Evolutionary conservation across 2,329 filamentous ascomycete genomes (phyloP), one percentile per base, ranked within the genome.

Genomic region (Rhynchosporium agropyri): DNA sequence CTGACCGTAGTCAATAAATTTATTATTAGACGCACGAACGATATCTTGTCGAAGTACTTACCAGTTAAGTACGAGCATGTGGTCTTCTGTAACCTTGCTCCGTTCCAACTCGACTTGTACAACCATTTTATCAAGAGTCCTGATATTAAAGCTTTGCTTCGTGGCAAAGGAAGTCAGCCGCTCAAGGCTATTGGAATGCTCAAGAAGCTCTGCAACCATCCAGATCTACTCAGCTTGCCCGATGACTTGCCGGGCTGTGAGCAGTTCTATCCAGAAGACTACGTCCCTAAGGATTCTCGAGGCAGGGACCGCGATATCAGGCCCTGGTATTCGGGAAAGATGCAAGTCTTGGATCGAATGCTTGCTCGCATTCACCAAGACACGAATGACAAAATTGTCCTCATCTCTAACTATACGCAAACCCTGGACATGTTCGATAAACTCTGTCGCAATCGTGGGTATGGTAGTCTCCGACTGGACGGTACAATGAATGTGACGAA

Each of bases 11-110:
- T 99, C 74, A 99, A 98, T 79, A 97, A 96, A 73, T 99, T 99
- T 78, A 96, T 99, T 75, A 99, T 99, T 71, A 89, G 95, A 64
- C 88, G 95, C 63, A 97, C 94, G 3, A 99, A 99, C 82, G 95
- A 99, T 73, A 96, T 99, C 65, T 79, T 99, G 29, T 97, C 94
- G 58, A 99, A 99, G 76, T 99, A 99, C 74, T 79, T 99, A 63
- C 95, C 95, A 0, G 88, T 98, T 79, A 99, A 99, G 79, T 99
- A 99, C 77, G 95, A 99, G 77, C 95, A 99, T 75, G 95, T 99
- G 36, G 95, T 99, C 0, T 99, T 99, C 78, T 99, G 95, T 82
- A 94, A 94, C 70, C 83, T 97, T 51, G 90, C 95, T 15, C 90
- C 91, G 0, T 98, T 99, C 78, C 95, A 99, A 76, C 83, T 92